phyloP scores from a whole-genome alignment of 805 yeast species.

The Lipomyces yamadae region DNA sequence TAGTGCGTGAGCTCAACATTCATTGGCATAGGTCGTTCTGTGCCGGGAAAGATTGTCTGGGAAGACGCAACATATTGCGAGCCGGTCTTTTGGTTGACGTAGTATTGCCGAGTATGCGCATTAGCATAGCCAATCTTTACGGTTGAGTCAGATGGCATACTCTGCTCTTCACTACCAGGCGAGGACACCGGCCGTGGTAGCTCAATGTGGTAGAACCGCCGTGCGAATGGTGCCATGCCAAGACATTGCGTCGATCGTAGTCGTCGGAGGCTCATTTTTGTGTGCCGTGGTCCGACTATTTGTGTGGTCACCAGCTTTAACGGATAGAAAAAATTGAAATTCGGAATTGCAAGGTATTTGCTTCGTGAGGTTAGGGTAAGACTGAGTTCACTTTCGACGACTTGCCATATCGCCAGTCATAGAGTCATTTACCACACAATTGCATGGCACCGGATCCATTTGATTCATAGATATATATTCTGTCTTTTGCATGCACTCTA shows the following conservation, averaged over 20 bases:
- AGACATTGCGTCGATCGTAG: neutral
- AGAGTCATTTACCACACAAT: neutral
- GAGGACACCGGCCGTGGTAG: neutral
- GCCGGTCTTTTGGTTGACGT: slow-evolving; percentile 43
- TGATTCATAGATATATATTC: neutral
- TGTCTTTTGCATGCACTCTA: neutral
- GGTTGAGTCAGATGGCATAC: neutral
- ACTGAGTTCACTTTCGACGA: neutral
- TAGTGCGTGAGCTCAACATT: slow-evolving; percentile 81
- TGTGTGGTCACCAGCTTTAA: neutral
- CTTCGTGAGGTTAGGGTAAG: neutral
- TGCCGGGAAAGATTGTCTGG: slow-evolving; percentile 36
- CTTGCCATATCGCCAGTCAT: neutral
- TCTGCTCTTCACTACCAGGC: neutral
- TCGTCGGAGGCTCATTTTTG: neutral
- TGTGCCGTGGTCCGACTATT: neutral
- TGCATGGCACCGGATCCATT: neutral
- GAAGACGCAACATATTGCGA: slow-evolving; percentile 20
- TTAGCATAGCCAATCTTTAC: neutral
- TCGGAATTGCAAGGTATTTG: neutral
- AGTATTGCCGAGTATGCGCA: slow-evolving; percentile 11
- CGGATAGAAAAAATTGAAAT: neutral
- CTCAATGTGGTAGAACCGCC: neutral
- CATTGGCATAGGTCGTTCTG: slow-evolving; percentile 71
- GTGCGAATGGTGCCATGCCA: neutral